phyloP scores from a whole-genome alignment of 352 stramenopile species.

The Pythium guiyangense region DNA sequence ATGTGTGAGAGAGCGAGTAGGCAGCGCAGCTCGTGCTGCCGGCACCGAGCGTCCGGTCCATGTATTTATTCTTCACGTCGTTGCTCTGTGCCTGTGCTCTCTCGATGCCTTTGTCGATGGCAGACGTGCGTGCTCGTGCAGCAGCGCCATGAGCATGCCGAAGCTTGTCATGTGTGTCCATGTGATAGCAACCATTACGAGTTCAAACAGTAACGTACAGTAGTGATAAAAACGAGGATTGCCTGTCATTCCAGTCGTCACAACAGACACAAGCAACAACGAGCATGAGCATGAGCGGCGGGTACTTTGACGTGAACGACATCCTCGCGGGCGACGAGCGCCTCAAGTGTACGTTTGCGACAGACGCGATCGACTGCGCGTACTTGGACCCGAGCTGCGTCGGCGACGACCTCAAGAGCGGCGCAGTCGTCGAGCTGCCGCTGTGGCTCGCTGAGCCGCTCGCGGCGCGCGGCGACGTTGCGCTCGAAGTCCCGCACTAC shows the following conservation, averaged over 20 bases:
- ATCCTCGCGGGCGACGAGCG: conserved; percentile 80
- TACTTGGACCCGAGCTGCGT: conserved; percentile 72
- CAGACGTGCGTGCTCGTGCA: no score
- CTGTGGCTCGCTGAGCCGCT: conserved; percentile 72
- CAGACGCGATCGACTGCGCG: conserved; percentile 59
- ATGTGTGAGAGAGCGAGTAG: no score
- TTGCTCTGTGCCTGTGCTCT: no score
- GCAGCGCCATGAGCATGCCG: no score
- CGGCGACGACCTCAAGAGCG: conserved; percentile 36
- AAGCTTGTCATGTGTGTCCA: no score
- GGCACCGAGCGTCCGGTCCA: neutral
- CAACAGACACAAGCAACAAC: neutral
- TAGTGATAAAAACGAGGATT: neutral
- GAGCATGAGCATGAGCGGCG: conserved; percentile 13
- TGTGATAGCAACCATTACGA: neutral
- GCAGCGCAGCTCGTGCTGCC: neutral
- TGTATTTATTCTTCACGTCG: neutral
- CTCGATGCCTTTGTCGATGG: no score
- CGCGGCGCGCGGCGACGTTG: conserved; percentile 43
- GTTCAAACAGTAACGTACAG: neutral
- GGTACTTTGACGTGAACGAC: conserved; percentile 72
- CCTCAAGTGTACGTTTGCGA: conserved; percentile 71
- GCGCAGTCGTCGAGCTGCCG: conserved; percentile 61
- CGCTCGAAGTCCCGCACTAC: conserved; percentile 52
- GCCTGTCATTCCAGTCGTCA: no score